Conservation (phyloP, 768 basidiomycete genomes). For the Panaeolus cyanescens region DNA sequence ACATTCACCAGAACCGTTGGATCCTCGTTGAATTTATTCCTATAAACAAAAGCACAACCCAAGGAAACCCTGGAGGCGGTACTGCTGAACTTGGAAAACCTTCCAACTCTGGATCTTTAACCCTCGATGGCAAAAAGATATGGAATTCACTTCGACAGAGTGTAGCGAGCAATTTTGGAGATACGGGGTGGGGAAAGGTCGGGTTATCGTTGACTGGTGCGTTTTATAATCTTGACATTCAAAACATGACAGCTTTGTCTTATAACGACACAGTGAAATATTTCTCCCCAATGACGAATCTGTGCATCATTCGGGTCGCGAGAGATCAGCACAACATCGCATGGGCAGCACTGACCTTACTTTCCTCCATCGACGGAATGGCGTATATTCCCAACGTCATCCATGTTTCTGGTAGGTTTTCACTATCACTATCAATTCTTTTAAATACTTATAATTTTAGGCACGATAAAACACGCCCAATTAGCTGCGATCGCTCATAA, state of each 20-base stretch:
- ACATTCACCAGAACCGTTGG: conserved; percentile 73
- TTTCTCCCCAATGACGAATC: conserved; percentile 78
- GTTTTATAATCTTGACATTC: conserved; percentile 17
- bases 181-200: conserved; percentile 84
- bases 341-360: conserved; percentile 76
- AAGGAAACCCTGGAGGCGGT: neutral
- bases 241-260: neutral
- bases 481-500: conserved; percentile 77
- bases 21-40: conserved; percentile 82
- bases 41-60: conserved; percentile 23
- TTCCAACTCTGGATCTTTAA: conserved; percentile 14
- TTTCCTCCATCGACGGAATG: conserved; percentile 61
- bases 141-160: conserved; percentile 72
- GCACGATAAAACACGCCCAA: conserved; percentile 87
- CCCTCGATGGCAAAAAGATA: conserved; percentile 63
- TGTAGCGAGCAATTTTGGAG: conserved; percentile 75
- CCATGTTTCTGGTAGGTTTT: conserved; percentile 70
- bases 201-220: conserved; percentile 69
- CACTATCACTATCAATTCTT: neutral
- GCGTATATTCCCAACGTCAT: conserved; percentile 75
- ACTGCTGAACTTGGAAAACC: conserved; percentile 23
- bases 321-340: conserved; percentile 79
- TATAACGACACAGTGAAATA: conserved; percentile 68
- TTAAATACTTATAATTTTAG: conserved; percentile 34
- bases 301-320: conserved; percentile 85